Evolutionary conservation across 2,329 filamentous ascomycete genomes (phyloP).

Genomic region (Monosporascus sp.): DNA sequence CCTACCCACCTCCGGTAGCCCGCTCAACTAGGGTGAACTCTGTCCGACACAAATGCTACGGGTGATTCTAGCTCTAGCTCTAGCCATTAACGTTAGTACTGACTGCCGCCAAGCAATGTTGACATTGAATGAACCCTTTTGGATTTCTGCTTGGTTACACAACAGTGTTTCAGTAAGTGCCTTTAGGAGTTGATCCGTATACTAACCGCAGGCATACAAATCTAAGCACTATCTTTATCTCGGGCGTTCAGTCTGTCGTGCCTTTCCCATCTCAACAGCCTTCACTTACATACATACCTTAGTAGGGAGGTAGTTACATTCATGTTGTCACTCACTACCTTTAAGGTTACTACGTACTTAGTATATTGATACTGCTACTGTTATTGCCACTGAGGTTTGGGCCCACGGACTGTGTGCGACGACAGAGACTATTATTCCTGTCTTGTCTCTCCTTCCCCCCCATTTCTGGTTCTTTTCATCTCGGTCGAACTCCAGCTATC

Average conservation of each 20-base stretch:
- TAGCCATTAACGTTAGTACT: no score
- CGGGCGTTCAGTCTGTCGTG: neutral
- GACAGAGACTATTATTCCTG: slow-evolving; percentile 14
- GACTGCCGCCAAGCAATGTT: neutral
- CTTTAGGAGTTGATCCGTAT: neutral
- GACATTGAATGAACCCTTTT: neutral
- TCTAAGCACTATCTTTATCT: neutral
- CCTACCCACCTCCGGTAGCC: no score
- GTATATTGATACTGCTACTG: neutral
- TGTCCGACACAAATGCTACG: neutral
- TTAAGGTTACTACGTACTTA: neutral
- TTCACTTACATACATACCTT: neutral
- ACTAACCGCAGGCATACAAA: no score
- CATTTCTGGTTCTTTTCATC: slow-evolving; percentile 3
- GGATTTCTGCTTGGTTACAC: neutral
- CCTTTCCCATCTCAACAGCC: neutral
- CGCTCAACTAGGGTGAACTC: neutral
- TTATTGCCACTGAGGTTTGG: neutral
- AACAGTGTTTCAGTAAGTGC: neutral
- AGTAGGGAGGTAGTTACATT: neutral
- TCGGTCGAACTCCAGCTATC: slow-evolving; percentile 5
- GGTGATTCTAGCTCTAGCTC: no score
- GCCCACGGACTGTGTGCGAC: slow-evolving; percentile 7
- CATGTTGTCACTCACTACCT: neutral
- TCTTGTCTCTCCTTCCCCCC: slow-evolving; percentile 9